These are phyloP conservation scores for Picochlorum sp. DNA, from an alignment of 139 green algal genomes.

Conservation along the genomic window DNA sequence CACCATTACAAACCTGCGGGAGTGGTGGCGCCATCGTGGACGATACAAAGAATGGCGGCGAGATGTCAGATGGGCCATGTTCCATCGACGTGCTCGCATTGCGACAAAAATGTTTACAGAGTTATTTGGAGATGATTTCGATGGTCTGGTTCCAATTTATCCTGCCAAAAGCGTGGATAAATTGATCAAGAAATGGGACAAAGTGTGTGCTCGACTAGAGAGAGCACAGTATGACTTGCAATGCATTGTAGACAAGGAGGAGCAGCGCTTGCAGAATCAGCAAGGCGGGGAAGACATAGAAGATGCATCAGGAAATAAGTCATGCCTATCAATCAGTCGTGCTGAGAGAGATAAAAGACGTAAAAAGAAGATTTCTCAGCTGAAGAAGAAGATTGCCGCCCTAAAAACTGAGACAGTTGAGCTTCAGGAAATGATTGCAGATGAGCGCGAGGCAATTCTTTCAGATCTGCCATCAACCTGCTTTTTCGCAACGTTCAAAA, in stretches of 20 bases:
- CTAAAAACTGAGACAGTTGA: not conserved
- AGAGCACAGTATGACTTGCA: slow-evolving; percentile 15
- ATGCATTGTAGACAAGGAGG: not conserved
- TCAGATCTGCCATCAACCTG: slow-evolving; percentile 28
- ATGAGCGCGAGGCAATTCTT: slow-evolving; percentile 15
- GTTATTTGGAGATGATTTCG: slow-evolving; percentile 34
- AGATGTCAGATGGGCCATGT: slow-evolving; percentile 33
- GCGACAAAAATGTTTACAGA: slow-evolving; percentile 29
- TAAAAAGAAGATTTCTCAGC: not conserved
- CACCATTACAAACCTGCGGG: not conserved
- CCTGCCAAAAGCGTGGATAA: slow-evolving; percentile 21
- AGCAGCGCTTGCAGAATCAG: not conserved
- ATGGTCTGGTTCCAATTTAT: slow-evolving; percentile 34
- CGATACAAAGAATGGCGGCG: slow-evolving; percentile 20
- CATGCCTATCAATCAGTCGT: not conserved
- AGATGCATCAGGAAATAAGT: not conserved
- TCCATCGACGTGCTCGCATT: slow-evolving; percentile 25
- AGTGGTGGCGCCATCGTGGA: slow-evolving; percentile 9
- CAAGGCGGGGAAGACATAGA: not conserved
- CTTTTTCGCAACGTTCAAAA: slow-evolving; percentile 35
- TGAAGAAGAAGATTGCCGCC: slow-evolving; percentile 6
- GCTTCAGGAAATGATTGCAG: slow-evolving; percentile 4
- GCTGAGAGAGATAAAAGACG: not conserved
- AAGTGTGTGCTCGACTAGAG: slow-evolving; percentile 17
- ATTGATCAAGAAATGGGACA: slow-evolving; percentile 24